Conservation (phyloP, 305 asterid genomes). For the Euphrasia arctica region DNA sequence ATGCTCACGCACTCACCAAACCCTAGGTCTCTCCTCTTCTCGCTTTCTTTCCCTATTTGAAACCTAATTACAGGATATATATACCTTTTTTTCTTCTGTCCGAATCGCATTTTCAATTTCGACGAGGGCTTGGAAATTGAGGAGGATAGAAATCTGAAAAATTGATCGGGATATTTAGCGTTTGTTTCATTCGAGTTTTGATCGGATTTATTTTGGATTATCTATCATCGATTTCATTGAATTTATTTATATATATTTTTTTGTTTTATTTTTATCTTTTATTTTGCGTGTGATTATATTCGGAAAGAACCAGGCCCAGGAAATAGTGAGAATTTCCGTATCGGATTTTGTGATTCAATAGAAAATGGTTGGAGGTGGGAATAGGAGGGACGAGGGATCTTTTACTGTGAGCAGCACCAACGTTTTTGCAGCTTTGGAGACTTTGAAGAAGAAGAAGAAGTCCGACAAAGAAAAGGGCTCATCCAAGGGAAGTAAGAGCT, state of each 20-base stretch:
- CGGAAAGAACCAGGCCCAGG: no score
- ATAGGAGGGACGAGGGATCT: slow-evolving; percentile 54
- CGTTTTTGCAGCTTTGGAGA: slow-evolving; percentile 61
- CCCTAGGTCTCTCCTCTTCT: neutral
- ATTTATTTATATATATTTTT: neutral
- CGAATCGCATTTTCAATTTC: no score
- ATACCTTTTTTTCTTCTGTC: no score
- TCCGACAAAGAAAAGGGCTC: slow-evolving; percentile 46
- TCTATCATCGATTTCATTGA: neutral
- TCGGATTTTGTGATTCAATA: neutral
- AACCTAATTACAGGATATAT: neutral
- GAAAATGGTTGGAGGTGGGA: slow-evolving; percentile 66
- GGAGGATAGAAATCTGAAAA: no score
- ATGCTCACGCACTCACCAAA: neutral
- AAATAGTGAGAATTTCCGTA: neutral
- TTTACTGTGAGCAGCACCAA: slow-evolving; percentile 48
- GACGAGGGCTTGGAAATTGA: no score
- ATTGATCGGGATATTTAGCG: no score
- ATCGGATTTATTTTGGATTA: neutral
- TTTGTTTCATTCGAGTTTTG: no score
- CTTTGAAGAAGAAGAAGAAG: slow-evolving; percentile 56
- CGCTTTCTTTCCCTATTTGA: neutral
- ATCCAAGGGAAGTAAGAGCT: slow-evolving; percentile 26
- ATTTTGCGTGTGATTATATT: neutral
- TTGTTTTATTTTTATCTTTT: neutral